These are phyloP conservation scores for Aureobasidium sp. DNA, from an alignment of 2,329 filamentous ascomycete species.

Conservation along the genomic window DNA sequence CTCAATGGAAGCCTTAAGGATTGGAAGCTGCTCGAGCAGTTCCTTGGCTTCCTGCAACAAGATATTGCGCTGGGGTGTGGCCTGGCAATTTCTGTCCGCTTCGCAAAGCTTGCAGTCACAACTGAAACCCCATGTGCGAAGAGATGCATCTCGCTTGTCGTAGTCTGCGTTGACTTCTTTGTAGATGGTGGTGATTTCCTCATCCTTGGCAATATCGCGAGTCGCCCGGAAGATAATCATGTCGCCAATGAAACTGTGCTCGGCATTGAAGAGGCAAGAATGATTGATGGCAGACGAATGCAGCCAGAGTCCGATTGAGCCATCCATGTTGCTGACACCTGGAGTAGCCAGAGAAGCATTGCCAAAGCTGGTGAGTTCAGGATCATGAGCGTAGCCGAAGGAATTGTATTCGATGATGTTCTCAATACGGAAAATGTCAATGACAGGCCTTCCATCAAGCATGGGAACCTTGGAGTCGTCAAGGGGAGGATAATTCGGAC, in stretches of 20 bases:
- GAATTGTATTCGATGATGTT: constrained; percentile 36
- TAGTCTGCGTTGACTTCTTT: constrained; percentile 21
- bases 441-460: constrained; percentile 2
- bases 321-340: neutral
- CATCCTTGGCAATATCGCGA: constrained; percentile 35
- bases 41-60: neutral
- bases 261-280: constrained; percentile 43
- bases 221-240: constrained; percentile 46
- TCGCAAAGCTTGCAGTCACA: constrained; percentile 39
- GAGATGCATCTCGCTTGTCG: constrained; percentile 28
- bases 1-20: neutral
- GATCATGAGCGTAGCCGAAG: constrained; percentile 4
- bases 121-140: constrained; percentile 36
- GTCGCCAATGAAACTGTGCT: constrained; percentile 48
- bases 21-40: neutral
- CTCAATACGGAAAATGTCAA: constrained; percentile 28
- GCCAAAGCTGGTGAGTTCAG: neutral
- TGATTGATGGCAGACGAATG: constrained; percentile 48
- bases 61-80: neutral
- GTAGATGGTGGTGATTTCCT: constrained; percentile 37
- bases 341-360: neutral
- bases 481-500: constrained; percentile 16
- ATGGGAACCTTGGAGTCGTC: constrained; percentile 3
- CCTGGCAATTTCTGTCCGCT: constrained; percentile 6
- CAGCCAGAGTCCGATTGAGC: constrained; percentile 1